phyloP scores from a whole-genome alignment of 1,284 basidiomycete species.

The Ceraceosorus guamensis region DNA sequence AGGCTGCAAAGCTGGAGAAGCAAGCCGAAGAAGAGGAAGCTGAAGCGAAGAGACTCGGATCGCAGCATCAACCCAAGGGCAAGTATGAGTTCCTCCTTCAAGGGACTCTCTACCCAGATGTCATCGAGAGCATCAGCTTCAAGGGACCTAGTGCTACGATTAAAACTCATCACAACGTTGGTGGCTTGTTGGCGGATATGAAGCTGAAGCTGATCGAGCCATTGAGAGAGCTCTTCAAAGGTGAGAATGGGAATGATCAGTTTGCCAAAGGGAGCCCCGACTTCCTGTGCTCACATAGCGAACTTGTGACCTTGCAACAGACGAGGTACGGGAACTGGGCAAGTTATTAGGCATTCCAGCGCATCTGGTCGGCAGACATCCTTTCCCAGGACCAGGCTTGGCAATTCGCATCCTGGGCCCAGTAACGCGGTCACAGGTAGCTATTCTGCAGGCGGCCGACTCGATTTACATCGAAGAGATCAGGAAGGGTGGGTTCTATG shows the following conservation, averaged over 20 bases:
- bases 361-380: constrained; percentile 89
- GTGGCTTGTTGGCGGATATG: constrained; percentile 93
- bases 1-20: constrained; percentile 83
- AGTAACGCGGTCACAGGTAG: constrained; percentile 85
- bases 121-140: constrained; percentile 99
- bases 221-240: constrained; percentile 94
- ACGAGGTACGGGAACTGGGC: constrained; percentile 91
- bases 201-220: constrained; percentile 98
- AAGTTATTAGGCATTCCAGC: constrained; percentile 83
- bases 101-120: constrained; percentile 98
- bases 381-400: constrained; percentile 97
- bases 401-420: constrained; percentile 98
- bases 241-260: constrained; percentile 52
- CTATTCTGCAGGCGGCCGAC: constrained; percentile 89
- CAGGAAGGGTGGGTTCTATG: constrained; percentile 80
- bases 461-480: constrained; percentile 98
- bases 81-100: constrained; percentile 94
- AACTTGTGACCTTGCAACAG: too few relatives aligned
- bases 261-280: background rate
- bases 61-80: constrained; percentile 52
- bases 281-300: background rate
- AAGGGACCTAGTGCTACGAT: constrained; percentile 98
- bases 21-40: constrained; percentile 64
- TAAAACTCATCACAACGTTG: constrained; percentile 99
- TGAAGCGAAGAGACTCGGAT: constrained; percentile 56